phyloP scores from a whole-genome alignment of 192 early-diverging fungal species.

The Coemansia sp. region DNA sequence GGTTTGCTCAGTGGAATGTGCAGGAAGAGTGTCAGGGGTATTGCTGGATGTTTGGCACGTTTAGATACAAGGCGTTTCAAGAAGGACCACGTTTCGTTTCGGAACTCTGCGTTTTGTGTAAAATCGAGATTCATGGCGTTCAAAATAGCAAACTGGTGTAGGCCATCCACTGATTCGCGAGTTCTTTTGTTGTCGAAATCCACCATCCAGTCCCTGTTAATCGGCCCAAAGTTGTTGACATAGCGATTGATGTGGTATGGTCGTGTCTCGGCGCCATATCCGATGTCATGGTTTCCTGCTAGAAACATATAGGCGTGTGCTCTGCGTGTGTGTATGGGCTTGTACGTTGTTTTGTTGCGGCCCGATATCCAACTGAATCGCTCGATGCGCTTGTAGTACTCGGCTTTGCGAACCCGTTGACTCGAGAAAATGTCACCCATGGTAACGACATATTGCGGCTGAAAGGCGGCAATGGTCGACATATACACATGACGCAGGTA shows the following conservation, averaged over 20 bases:
- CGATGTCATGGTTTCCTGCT: constrained; percentile 70
- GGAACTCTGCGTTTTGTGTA: constrained; percentile 46
- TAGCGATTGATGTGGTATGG: constrained; percentile 56
- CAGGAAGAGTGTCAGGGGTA: constrained; percentile 57
- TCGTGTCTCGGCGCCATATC: constrained; percentile 61
- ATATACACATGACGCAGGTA: constrained; percentile 60
- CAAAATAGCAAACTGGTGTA: constrained; percentile 39
- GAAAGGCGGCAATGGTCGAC: constrained; percentile 50
- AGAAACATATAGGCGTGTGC: constrained; percentile 48
- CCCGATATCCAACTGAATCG: constrained; percentile 61
- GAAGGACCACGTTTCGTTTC: constrained; percentile 59
- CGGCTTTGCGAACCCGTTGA: constrained; percentile 59
- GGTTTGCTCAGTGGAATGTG: constrained; percentile 66
- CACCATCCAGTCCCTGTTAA: constrained; percentile 45
- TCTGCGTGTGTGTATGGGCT: not conserved
- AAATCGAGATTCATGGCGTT: constrained; percentile 53
- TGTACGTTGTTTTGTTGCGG: constrained; percentile 30
- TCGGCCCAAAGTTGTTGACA: constrained; percentile 57
- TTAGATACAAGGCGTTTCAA: constrained; percentile 41
- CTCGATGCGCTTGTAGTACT: constrained; percentile 58
- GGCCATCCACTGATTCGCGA: not conserved
- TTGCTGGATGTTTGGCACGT: constrained; percentile 22
- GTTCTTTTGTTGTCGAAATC: constrained; percentile 1
- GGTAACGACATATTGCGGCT: constrained; percentile 58
- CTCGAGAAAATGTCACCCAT: constrained; percentile 69